Evolutionary conservation across 192 early-diverging fungal species (phyloP).

Genomic region (Podochytrium sp.): DNA sequence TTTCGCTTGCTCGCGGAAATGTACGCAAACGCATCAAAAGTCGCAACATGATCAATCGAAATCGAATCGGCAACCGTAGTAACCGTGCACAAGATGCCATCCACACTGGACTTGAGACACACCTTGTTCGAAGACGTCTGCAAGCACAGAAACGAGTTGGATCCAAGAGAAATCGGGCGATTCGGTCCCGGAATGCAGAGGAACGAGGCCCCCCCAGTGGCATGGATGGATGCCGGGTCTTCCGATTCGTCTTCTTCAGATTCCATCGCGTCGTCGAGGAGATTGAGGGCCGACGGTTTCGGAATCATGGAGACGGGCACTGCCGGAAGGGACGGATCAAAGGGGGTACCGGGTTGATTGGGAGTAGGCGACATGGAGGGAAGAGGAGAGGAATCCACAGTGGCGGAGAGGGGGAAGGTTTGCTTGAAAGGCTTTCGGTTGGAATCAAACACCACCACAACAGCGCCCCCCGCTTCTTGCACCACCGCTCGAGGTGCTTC

Average conservation of each 20-base stretch:
- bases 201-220: background rate
- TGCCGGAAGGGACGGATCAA: too few relatives aligned
- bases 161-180: background rate
- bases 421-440: too few relatives aligned
- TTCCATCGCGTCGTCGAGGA: background rate
- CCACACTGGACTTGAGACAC: slow-evolving; percentile 17
- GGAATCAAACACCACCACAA: too few relatives aligned
- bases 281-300: background rate
- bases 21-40: slow-evolving; percentile 11
- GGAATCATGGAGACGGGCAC: background rate
- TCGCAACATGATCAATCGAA: background rate
- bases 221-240: background rate
- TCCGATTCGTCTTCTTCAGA: background rate
- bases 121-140: background rate
- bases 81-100: slow-evolving; percentile 4
- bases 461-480: too few relatives aligned
- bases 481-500: too few relatives aligned
- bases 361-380: too few relatives aligned
- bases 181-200: background rate
- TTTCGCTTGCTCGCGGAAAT: slow-evolving; percentile 2
- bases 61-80: background rate
- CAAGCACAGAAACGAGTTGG: background rate
- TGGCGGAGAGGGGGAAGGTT: too few relatives aligned
- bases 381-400: too few relatives aligned
- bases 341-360: too few relatives aligned